Conservation (phyloP, 352 stramenopile species). For the Pythium scleroteichum region DNA sequence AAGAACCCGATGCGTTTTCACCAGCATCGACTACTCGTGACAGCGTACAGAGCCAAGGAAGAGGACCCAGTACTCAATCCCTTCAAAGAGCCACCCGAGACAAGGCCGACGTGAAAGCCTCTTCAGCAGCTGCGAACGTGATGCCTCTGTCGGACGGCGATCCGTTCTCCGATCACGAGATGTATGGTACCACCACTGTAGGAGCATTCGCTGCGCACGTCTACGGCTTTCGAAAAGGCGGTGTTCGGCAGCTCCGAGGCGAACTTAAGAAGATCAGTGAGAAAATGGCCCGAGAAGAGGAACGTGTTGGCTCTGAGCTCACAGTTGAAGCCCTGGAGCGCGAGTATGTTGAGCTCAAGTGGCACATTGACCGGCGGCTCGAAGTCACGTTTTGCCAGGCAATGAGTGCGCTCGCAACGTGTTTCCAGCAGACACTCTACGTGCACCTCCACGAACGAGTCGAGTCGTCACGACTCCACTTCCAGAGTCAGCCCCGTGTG, state of each 20-base stretch:
- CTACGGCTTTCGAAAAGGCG: conserved; percentile 80
- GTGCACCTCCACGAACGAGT: conserved; percentile 61
- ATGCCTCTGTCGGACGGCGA: not conserved
- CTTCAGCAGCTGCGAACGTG: not conserved
- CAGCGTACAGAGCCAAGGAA: not conserved
- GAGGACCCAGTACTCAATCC: too few relatives aligned
- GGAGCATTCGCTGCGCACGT: conserved; percentile 83
- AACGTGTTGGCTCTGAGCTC: conserved; percentile 61
- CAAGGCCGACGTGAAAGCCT: not conserved
- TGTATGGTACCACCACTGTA: conserved; percentile 83
- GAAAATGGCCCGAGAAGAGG: conserved; percentile 49
- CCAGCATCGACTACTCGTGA: conserved; percentile 7
- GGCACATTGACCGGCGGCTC: conserved; percentile 79
- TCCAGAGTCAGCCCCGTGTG: conserved; percentile 26
- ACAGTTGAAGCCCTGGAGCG: conserved; percentile 73
- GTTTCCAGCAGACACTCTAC: conserved; percentile 85
- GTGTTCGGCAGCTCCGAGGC: conserved; percentile 73
- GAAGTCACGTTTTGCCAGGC: conserved; percentile 84
- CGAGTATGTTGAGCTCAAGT: conserved; percentile 82
- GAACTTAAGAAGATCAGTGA: conserved; percentile 57
- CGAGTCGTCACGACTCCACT: conserved; percentile 31
- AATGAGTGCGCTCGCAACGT: conserved; percentile 81
- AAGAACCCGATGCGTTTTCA: conserved; percentile 25
- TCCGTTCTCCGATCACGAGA: conserved; percentile 56
- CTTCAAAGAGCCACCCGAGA: not conserved